phyloP scores from a whole-genome alignment of 306 rosid species.

The Lathyrus aphaca region DNA sequence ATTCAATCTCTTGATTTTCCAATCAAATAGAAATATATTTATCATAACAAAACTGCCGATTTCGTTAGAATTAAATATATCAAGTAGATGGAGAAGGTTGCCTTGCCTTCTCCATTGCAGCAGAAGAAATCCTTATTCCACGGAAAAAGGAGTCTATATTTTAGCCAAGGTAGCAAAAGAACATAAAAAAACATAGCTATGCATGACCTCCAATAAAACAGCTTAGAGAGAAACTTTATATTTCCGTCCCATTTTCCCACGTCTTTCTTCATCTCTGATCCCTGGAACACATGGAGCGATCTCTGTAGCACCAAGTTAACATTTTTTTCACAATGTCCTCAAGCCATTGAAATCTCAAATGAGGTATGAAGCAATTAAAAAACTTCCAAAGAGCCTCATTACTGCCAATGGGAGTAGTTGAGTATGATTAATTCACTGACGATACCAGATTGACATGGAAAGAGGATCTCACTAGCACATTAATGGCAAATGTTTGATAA shows the following conservation, averaged over 20 bases:
- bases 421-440: conserved; percentile 51
- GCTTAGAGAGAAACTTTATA: conserved; percentile 42
- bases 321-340: conserved; percentile 56
- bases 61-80: neutral
- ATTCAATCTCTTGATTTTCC: neutral
- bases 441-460: conserved; percentile 20
- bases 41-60: conserved; percentile 2
- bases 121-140: conserved; percentile 21
- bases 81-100: neutral
- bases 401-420: conserved; percentile 53
- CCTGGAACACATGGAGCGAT: neutral
- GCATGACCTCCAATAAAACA: conserved; percentile 53
- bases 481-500: neutral
- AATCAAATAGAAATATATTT: conserved; percentile 15
- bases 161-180: conserved; percentile 15
- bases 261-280: conserved; percentile 53
- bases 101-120: neutral
- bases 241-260: conserved; percentile 47
- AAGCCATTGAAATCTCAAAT: conserved; percentile 55
- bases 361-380: conserved; percentile 56
- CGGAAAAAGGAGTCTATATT: conserved; percentile 8
- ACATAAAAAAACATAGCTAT: conserved; percentile 25
- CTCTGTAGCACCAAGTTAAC: neutral
- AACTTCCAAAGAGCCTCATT: conserved; percentile 52
- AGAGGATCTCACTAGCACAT: neutral